These are phyloP conservation scores for Coriaria nepalensis DNA, from an alignment of 306 rosid genomes.

Conservation along the genomic window DNA sequence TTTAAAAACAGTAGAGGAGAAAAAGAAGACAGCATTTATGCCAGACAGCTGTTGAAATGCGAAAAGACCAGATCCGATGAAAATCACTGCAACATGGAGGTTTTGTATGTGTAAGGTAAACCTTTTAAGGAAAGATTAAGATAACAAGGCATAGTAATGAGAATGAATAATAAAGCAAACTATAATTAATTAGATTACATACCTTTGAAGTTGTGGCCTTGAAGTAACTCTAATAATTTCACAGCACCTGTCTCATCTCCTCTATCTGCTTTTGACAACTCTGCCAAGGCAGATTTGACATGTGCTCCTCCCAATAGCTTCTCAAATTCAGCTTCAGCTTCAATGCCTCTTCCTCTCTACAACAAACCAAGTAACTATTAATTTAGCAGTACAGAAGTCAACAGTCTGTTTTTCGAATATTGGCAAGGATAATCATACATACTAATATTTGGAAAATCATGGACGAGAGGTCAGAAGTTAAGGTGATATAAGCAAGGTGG, in stretches of 20 bases:
- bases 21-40: conserved; percentile 79
- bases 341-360: conserved; percentile 59
- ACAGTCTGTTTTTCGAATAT: too few species aligned
- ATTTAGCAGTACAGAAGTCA: too few species aligned
- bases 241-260: conserved; percentile 47
- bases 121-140: not conserved
- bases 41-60: conserved; percentile 91
- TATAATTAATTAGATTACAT: not conserved
- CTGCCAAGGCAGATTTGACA: conserved; percentile 60
- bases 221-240: conserved; percentile 36
- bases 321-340: conserved; percentile 68
- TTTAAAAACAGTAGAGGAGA: conserved; percentile 68
- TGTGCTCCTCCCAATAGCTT: conserved; percentile 59
- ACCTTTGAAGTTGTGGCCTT: conserved; percentile 56
- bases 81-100: conserved; percentile 59
- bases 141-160: too few species aligned
- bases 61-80: conserved; percentile 70
- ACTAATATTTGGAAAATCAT: too few species aligned
- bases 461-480: too few species aligned
- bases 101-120: conserved; percentile 22
- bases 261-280: conserved; percentile 48
- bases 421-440: too few species aligned
- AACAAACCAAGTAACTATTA: conserved; percentile 13
- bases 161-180: too few species aligned
- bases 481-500: too few species aligned